Evolutionary conservation across 2,329 filamentous ascomycete species (phyloP), one percentile per base, ranked within the genome.

Genomic region (Fusarium fujikuroi): DNA sequence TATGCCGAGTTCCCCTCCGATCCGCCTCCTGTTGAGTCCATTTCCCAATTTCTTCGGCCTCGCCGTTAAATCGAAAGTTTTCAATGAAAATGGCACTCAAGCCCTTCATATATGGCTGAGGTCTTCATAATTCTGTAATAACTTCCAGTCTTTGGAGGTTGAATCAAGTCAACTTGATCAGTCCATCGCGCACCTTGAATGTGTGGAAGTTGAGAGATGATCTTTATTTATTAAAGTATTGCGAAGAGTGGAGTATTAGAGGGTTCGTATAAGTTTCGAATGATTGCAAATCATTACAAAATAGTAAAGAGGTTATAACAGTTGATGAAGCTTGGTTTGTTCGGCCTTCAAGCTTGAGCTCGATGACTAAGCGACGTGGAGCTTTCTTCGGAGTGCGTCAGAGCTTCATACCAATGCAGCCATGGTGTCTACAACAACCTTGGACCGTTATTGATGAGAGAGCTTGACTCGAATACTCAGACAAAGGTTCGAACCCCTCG

Each of bases 371-470:
- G 70, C 56, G n/a, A 53, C 36, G 49, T 68, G 56, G 64, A 67
- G 60, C 67, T 66, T 69, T 28, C 52, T 42, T 62, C 65, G 37
- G 69, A 66, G 57, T 76, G 73, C 58, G 68, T 73, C 72, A 69
- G 52, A 75, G 71, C 73, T 75, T 72, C 66, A 69, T 73, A 60
- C 56, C 56, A 68, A 62, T 74, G 47, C 63, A 64, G 75, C 75
- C 72, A 77, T 74, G 70, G 60, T 77, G 75, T 76, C 75, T 74
- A 76, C 64, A 77, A 76, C 64, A 77, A 72, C 65, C 53, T 65
- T 60, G 34, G 54, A 61, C 49, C 47, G 44, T 68, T 32, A 39
- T 66, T 49, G 54, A 66, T 65, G 66, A 56, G 58, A 64, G 42
- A 59, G 36, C 67, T 63, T 68, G 59, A 34, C 58, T 53, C 39